A percentile compares a stretch with the other conserved stretches of the same genome.
Evolutionary conservation across 768 basidiomycete species (phyloP).

Genomic region (Tylopilus intermedius): DNA sequence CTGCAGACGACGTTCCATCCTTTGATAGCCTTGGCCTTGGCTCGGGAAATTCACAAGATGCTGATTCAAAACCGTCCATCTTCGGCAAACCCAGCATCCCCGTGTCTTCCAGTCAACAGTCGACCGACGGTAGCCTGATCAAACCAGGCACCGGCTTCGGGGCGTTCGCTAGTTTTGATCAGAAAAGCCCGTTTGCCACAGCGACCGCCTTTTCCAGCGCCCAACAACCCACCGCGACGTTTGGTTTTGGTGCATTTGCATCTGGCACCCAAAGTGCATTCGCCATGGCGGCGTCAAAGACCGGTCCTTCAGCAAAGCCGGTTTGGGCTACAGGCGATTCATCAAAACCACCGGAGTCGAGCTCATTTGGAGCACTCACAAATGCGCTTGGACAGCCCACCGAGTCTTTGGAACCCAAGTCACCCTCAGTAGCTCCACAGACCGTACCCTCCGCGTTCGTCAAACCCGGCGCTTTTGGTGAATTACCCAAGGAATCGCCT

Average conservation of each 20-base stretch:
- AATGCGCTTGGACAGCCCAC: slow-evolving; percentile 8
- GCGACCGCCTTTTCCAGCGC: slow-evolving; percentile 5
- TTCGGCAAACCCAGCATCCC: slow-evolving; percentile 26
- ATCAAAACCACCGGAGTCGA: slow-evolving; percentile 9
- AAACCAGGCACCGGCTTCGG: slow-evolving; percentile 36
- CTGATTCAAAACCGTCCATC: slow-evolving; percentile 28
- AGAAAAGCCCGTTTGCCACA: slow-evolving; percentile 25
- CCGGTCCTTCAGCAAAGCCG: slow-evolving; percentile 12
- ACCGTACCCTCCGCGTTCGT: slow-evolving; percentile 22
- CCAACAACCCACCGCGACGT: slow-evolving; percentile 11
- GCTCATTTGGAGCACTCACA: neutral
- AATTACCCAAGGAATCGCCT: slow-evolving; percentile 43
- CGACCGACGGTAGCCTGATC: slow-evolving; percentile 20
- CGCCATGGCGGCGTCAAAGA: slow-evolving; percentile 18
- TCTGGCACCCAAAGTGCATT: slow-evolving; percentile 28
- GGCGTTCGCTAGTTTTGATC: slow-evolving; percentile 22
- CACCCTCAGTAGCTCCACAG: slow-evolving; percentile 8
- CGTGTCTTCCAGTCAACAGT: slow-evolving; percentile 10
- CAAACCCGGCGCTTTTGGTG: slow-evolving; percentile 35
- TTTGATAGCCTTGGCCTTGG: slow-evolving; percentile 33
- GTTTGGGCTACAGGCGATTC: slow-evolving; percentile 17
- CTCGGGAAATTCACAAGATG: slow-evolving; percentile 16
- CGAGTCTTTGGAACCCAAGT: slow-evolving; percentile 9
- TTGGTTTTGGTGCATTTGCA: slow-evolving; percentile 35
- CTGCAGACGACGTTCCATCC: slow-evolving; percentile 27